Base-by-base conservation (phyloP, 257 asterid genomes). In the Penstemon newberryi region DNA sequence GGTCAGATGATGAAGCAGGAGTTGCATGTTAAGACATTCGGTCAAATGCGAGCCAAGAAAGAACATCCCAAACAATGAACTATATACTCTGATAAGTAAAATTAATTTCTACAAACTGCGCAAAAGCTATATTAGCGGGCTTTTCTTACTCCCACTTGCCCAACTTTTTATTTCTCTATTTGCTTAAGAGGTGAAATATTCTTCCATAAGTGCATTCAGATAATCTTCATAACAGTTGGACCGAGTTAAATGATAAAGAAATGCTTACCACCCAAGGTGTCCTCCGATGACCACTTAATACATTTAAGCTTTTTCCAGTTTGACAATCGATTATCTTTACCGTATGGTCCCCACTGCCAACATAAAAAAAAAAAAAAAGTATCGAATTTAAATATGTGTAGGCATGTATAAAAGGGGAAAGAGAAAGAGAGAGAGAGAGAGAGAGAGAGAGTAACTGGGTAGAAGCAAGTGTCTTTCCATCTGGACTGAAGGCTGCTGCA, bases 211-310 rank as follows among this genome's bases (percentile, higher is more conserved):
- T 50, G 6, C 15, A 50, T n/a, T 60, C 18, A 8, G 69, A 47
- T 57, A 6, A 19, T 62, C 19, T 41, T 59, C n/a, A 62, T 55
- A 55, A 38, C 51, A 49, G 66, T 25, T 19, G 7, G 44, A 58
- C 33, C 33, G 33, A 25, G 33, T 25, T 39, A 2, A 70, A 60
- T 38, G 36, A 65, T 70, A 79, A 79, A 78, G 33, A 73, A 6
- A 47, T 75, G 73, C 88, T 85, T 83, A 93, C 98, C 97, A 90
- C 98, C 98, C 98, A 93, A 66, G 98, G 98, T 56, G 98, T 93
- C 81, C 98, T 86, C 67, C 97, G 91, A 82, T 93, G 98, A 73
- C 98, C 98, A 70, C 87, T 90, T 76, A 93, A 84, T 78, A 90
- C 96, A 83, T 93, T 93, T 71, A 90, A 80, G 85, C 98, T 90